phyloP scores from a whole-genome alignment of 257 asterid genomes.

The Handroanthus guayacan region DNA sequence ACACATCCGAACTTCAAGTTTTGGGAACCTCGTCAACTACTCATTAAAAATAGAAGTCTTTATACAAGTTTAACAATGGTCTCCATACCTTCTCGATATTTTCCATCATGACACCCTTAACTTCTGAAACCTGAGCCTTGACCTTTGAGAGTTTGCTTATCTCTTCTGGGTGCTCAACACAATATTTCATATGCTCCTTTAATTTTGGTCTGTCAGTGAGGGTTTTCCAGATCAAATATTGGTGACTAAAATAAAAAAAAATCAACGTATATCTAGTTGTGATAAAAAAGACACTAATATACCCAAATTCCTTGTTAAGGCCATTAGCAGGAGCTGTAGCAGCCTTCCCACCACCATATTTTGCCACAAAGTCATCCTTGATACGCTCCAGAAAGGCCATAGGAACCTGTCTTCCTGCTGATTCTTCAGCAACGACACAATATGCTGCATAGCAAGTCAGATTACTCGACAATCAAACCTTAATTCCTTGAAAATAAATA shows the following conservation, averaged over 20 bases:
- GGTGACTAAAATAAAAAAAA: slow-evolving; percentile 18
- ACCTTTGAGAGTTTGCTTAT: slow-evolving; percentile 80
- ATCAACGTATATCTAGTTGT: not conserved
- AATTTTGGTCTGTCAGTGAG: slow-evolving; percentile 59
- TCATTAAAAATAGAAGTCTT: not conserved
- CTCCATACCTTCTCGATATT: slow-evolving; percentile 77
- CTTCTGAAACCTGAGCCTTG: slow-evolving; percentile 89
- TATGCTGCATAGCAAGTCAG: slow-evolving; percentile 60
- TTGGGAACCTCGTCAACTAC: not conserved
- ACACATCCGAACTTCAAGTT: not conserved
- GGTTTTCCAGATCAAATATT: not conserved
- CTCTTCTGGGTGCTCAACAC: slow-evolving; percentile 81
- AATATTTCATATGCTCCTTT: slow-evolving; percentile 80
- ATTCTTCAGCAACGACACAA: slow-evolving; percentile 90
- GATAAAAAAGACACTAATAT: slow-evolving; percentile 14
- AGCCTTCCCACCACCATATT: slow-evolving; percentile 80
- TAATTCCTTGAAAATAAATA: not conserved
- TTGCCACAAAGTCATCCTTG: slow-evolving; percentile 77
- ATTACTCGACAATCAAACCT: slow-evolving; percentile 11
- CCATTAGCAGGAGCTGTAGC: slow-evolving; percentile 75
- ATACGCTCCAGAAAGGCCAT: slow-evolving; percentile 82
- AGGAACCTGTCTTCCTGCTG: slow-evolving; percentile 85
- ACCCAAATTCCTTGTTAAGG: slow-evolving; percentile 83
- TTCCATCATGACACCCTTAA: slow-evolving; percentile 91
- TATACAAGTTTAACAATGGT: not conserved